phyloP scores from a whole-genome alignment of 2,329 filamentous ascomycete species.

The Huntiella bhutanensis region DNA sequence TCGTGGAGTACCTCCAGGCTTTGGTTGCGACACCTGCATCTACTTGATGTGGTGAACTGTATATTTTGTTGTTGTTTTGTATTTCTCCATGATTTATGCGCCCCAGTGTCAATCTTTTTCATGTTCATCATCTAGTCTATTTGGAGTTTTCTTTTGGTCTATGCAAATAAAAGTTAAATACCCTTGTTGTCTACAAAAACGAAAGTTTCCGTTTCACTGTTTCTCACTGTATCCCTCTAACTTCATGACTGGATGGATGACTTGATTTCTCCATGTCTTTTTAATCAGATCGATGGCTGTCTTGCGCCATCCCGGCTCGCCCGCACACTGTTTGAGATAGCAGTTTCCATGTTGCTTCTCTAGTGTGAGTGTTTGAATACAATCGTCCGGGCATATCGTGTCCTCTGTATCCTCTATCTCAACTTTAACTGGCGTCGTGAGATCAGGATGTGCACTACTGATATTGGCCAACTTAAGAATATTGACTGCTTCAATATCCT shows the following conservation, averaged over 20 bases:
- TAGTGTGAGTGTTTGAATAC: no score
- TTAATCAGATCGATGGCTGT: no score
- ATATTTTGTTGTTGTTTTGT: background rate
- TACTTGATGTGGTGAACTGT: background rate
- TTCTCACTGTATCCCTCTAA: background rate
- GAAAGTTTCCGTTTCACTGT: background rate
- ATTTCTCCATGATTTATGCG: background rate
- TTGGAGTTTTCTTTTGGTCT: conserved; percentile 4
- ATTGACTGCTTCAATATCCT: conserved; percentile 1
- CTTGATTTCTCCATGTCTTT: no score
- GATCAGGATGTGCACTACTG: background rate
- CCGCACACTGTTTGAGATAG: no score
- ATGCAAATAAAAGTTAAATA: conserved; percentile 3
- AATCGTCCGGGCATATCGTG: no score
- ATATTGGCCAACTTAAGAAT: background rate
- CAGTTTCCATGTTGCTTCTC: no score
- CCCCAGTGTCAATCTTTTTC: background rate
- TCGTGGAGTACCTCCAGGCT: conserved; percentile 32
- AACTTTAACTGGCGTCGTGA: no score
- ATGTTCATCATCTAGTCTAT: background rate
- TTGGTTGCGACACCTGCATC: background rate
- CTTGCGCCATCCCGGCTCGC: no score
- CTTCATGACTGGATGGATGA: no score
- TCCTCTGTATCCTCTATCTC: no score
- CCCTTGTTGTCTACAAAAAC: background rate